phyloP scores from a whole-genome alignment of 441 rosid species.

The Bocquillonia castaneifolia region DNA sequence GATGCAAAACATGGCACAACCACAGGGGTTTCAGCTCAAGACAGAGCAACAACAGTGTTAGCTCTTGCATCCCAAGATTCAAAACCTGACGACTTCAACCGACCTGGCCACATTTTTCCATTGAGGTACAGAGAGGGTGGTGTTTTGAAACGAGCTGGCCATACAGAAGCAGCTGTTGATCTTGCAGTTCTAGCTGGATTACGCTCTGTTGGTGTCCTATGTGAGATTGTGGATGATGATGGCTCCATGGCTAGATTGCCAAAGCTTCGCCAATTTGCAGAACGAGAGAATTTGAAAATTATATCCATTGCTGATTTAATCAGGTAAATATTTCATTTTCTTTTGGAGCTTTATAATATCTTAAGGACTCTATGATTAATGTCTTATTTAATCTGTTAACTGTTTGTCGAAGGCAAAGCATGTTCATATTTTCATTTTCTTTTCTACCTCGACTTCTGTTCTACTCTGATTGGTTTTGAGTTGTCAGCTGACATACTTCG shows the following conservation, averaged over 20 bases:
- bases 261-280: slow-evolving; percentile 66
- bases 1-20: slow-evolving; percentile 94
- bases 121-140: slow-evolving; percentile 87
- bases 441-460: background rate
- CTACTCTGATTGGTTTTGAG: background rate
- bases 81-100: slow-evolving; percentile 84
- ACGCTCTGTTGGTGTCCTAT: slow-evolving; percentile 68
- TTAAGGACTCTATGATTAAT: background rate
- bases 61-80: slow-evolving; percentile 79
- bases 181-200: slow-evolving; percentile 83
- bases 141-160: slow-evolving; percentile 92
- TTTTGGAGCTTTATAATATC: slow-evolving; percentile 9
- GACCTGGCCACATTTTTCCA: slow-evolving; percentile 93
- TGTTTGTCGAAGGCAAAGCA: background rate
- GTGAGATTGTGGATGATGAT: slow-evolving; percentile 82
- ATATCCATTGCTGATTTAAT: slow-evolving; percentile 88
- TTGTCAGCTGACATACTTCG: background rate
- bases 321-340: slow-evolving; percentile 37
- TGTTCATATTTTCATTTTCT: background rate
- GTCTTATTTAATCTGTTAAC: background rate
- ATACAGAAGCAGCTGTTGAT: slow-evolving; percentile 97
- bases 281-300: slow-evolving; percentile 60
- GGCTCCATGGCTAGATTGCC: slow-evolving; percentile 85
- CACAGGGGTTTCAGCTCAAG: slow-evolving; percentile 88
- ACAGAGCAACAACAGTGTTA: slow-evolving; percentile 74